These are phyloP conservation scores for Dalbergia cochinchinensis DNA, from an alignment of 306 rosid species.

Conservation along the genomic window DNA sequence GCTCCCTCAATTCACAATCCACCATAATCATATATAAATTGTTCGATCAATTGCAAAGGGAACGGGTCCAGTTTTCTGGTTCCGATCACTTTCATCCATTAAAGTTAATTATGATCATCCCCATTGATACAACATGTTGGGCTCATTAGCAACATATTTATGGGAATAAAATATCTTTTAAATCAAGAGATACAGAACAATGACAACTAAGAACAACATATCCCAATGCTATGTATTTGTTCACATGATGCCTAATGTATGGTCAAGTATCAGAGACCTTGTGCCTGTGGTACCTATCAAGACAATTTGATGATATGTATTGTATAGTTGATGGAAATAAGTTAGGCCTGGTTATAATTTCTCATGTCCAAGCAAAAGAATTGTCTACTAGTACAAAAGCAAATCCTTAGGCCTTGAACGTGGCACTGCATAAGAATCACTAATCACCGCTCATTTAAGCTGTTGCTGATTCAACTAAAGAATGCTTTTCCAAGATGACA, in stretches of 20 bases:
- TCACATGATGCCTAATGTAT: background rate
- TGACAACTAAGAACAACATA: background rate
- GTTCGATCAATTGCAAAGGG: background rate
- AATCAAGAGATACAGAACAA: background rate
- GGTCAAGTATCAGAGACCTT: no score
- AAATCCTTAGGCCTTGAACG: background rate
- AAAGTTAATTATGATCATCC: background rate
- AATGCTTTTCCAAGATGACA: slow-evolving; percentile 68
- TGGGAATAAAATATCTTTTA: slow-evolving; percentile 2
- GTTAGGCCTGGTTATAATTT: background rate
- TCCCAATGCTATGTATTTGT: background rate
- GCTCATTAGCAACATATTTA: background rate
- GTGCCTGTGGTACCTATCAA: background rate
- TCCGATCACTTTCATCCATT: background rate
- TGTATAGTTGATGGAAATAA: background rate
- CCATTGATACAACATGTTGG: background rate
- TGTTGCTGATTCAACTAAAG: slow-evolving; percentile 56
- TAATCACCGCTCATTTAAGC: slow-evolving; percentile 37
- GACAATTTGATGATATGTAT: background rate
- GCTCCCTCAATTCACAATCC: background rate
- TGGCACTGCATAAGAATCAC: slow-evolving; percentile 29
- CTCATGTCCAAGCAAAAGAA: slow-evolving; percentile 44
- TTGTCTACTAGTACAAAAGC: background rate
- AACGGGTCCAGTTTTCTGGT: background rate
- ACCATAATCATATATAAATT: background rate